These are phyloP conservation scores for Brettanomyces naardenensis DNA, from an alignment of 805 yeast genomes.

Conservation along the genomic window DNA sequence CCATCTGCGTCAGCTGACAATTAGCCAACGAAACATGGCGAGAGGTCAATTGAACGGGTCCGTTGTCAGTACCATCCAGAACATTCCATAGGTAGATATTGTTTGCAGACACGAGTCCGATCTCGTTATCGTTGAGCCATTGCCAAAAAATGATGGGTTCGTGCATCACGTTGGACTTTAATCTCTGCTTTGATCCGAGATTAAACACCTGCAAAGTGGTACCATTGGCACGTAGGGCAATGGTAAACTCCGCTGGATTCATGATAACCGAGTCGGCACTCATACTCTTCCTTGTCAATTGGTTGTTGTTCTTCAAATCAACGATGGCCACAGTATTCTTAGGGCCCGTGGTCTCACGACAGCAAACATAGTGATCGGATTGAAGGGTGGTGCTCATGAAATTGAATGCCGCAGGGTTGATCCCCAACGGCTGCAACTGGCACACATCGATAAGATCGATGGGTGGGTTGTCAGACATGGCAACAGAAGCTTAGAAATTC, in stretches of 20 bases:
- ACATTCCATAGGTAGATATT: slow-evolving; percentile 76
- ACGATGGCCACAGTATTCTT: slow-evolving; percentile 93
- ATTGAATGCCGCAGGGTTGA: slow-evolving; percentile 76
- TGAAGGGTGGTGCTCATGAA: slow-evolving; percentile 93
- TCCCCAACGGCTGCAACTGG: slow-evolving; percentile 80
- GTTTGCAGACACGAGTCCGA: slow-evolving; percentile 81
- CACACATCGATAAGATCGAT: slow-evolving; percentile 94
- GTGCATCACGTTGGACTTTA: slow-evolving; percentile 77
- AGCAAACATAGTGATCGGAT: slow-evolving; percentile 83
- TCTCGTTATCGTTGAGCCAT: slow-evolving; percentile 67
- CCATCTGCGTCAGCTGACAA: slow-evolving; percentile 86
- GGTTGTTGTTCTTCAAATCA: slow-evolving; percentile 71
- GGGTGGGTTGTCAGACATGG: slow-evolving; percentile 61
- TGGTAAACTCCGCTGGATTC: slow-evolving; percentile 86
- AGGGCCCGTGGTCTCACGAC: slow-evolving; percentile 53
- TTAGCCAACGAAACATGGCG: slow-evolving; percentile 75
- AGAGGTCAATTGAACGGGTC: slow-evolving; percentile 76
- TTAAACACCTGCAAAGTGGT: slow-evolving; percentile 93
- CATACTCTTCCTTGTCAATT: slow-evolving; percentile 85
- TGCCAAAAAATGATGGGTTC: slow-evolving; percentile 95
- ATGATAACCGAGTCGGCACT: slow-evolving; percentile 95
- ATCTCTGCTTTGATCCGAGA: slow-evolving; percentile 76
- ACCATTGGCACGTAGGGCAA: slow-evolving; percentile 92
- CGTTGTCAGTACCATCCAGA: slow-evolving; percentile 69
- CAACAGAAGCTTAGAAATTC: no score